Conservation (phyloP, 2,329 filamentous ascomycete species). For the Lachnum nothofagi region DNA sequence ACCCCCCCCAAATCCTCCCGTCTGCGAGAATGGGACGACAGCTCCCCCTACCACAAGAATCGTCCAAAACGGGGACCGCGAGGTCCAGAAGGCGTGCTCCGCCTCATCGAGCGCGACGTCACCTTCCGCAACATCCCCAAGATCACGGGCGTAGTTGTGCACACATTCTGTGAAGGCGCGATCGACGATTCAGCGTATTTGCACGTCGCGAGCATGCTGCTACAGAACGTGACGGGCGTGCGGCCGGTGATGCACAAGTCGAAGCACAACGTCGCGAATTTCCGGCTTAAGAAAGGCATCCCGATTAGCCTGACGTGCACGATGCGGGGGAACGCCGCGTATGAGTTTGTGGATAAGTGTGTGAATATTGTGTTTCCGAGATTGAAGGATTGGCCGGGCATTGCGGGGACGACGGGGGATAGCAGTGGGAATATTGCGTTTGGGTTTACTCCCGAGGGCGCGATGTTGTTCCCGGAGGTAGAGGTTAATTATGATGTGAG, state of each 20-base stretch:
- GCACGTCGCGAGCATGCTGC: conserved; percentile 74
- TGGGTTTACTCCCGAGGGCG: conserved; percentile 69
- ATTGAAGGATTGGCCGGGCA: conserved; percentile 92
- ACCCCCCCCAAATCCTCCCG: conserved; percentile 55
- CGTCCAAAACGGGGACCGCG: conserved; percentile 78
- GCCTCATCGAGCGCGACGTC: conserved; percentile 66
- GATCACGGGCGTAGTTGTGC: conserved; percentile 74
- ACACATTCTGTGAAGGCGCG: conserved; percentile 67
- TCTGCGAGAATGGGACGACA: conserved; percentile 80
- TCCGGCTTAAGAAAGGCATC: conserved; percentile 67
- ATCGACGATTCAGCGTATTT: conserved; percentile 67
- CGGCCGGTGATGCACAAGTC: conserved; percentile 65
- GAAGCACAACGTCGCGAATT: conserved; percentile 66
- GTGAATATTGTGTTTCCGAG: conserved; percentile 85
- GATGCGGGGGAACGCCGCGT: conserved; percentile 73
- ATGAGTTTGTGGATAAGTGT: conserved; percentile 85
- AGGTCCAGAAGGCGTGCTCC: conserved; percentile 63
- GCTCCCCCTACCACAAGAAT: conserved; percentile 91
- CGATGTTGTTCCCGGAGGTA: conserved; percentile 86
- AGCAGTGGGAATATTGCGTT: conserved; percentile 81
- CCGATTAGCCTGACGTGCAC: conserved; percentile 72
- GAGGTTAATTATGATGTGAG: conserved; percentile 92
- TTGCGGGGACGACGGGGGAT: conserved; percentile 69
- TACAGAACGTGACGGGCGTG: conserved; percentile 81
- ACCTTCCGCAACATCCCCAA: conserved; percentile 81